These are phyloP conservation scores for Amoeboaphelidium protococcarum DNA, from an alignment of 371 early-diverging fungal genomes.

Conservation along the genomic window DNA sequence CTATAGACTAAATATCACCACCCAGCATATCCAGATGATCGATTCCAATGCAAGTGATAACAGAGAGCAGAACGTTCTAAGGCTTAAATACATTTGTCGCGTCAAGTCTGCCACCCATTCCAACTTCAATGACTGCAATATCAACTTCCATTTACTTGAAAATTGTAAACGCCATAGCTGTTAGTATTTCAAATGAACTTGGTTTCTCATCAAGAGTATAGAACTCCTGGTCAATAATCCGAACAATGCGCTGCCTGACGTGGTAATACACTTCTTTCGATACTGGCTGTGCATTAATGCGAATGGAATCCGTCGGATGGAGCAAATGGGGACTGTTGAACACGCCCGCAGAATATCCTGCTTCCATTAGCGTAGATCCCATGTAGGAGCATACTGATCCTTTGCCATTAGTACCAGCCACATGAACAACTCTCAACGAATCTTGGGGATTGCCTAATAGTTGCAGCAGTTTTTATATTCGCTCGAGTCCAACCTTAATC, in stretches of 20 bases:
- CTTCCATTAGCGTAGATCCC: constrained; percentile 1
- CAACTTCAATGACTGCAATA: constrained; percentile 47
- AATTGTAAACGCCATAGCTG: constrained; percentile 25
- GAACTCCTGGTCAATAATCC: constrained; percentile 7
- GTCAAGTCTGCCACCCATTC: constrained; percentile 48
- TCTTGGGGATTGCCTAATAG: constrained; percentile 30
- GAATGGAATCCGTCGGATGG: constrained; percentile 29
- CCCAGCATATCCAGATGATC: constrained; percentile 51
- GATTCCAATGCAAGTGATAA: constrained; percentile 34
- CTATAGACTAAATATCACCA: constrained; percentile 29
- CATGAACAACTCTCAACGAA: constrained; percentile 24
- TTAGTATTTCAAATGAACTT: constrained; percentile 30
- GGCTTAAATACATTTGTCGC: constrained; percentile 46
- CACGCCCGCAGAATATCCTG: constrained; percentile 21
- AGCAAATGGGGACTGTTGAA: constrained; percentile 55
- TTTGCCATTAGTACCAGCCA: constrained; percentile 58
- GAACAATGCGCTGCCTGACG: constrained; percentile 9
- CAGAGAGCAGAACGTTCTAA: constrained; percentile 15
- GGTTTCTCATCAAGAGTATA: constrained; percentile 4
- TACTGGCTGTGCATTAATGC: constrained; percentile 22
- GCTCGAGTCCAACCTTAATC: constrained; percentile 32
- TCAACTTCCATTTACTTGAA: constrained; percentile 25
- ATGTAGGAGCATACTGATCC: constrained; percentile 23
- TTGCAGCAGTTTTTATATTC: constrained; percentile 26
- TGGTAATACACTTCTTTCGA: constrained; percentile 12